Percentiles rank a stretch among this genome's conserved stretches.
Conservation (phyloP, 2,329 filamentous ascomycete species). For the Pyrenophora graminea region DNA sequence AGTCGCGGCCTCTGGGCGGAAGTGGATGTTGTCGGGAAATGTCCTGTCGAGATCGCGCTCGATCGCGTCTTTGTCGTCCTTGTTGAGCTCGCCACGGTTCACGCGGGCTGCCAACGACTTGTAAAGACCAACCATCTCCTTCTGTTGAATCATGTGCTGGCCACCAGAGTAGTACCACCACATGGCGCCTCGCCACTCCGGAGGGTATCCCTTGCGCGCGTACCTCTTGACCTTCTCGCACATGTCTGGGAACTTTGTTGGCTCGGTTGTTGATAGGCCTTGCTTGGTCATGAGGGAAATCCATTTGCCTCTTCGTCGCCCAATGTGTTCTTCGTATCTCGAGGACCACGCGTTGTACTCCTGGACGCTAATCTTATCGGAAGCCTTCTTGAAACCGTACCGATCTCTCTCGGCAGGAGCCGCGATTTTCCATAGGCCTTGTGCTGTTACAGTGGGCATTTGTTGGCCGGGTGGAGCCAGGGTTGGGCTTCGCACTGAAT, state of each 20-base stretch:
- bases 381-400: slow-evolving; percentile 91
- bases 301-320: slow-evolving; percentile 81
- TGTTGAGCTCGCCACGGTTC: slow-evolving; percentile 64
- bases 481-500: neutral
- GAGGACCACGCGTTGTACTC: slow-evolving; percentile 83
- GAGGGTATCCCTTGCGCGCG: slow-evolving; percentile 89
- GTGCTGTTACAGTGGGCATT: slow-evolving; percentile 6
- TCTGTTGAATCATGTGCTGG: slow-evolving; percentile 74
- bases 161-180: slow-evolving; percentile 98
- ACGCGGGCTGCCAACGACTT: slow-evolving; percentile 69
- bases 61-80: slow-evolving; percentile 84
- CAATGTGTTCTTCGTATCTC: slow-evolving; percentile 74
- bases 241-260: slow-evolving; percentile 77
- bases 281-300: slow-evolving; percentile 74
- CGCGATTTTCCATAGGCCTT: slow-evolving; percentile 23
- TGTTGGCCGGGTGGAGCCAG: slow-evolving; percentile 6
- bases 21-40: slow-evolving; percentile 90
- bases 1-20: slow-evolving; percentile 66
- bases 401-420: slow-evolving; percentile 65
- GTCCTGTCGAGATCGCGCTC: slow-evolving; percentile 92
- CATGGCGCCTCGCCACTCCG: slow-evolving; percentile 90
- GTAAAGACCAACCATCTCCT: slow-evolving; percentile 71
- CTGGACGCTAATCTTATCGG: slow-evolving; percentile 73
- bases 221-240: slow-evolving; percentile 86
- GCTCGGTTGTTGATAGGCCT: slow-evolving; percentile 71